Conservation (phyloP, 352 stramenopile species). For the Albugo laibachii region DNA sequence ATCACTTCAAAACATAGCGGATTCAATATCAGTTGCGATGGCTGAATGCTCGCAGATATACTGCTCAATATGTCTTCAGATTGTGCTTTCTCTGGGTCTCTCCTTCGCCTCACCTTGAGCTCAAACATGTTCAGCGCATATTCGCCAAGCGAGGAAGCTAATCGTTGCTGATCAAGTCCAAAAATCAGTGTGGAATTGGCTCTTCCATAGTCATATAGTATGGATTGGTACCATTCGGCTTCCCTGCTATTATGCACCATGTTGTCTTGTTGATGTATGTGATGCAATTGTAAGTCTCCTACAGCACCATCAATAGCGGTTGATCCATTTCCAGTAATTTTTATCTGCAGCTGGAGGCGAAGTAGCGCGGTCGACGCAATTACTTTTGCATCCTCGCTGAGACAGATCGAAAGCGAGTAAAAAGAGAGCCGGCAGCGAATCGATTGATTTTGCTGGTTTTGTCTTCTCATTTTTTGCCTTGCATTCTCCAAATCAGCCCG, state of each 20-base stretch:
- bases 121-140: no score
- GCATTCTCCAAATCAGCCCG: constrained; percentile 56
- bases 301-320: not conserved
- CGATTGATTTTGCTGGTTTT: constrained; percentile 2
- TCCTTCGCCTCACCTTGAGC: no score
- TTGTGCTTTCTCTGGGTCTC: no score
- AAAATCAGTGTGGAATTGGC: no score
- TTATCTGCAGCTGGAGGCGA: constrained; percentile 19
- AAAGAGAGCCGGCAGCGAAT: constrained; percentile 29
- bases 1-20: no score
- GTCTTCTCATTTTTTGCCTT: constrained; percentile 13
- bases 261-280: not conserved
- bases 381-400: constrained; percentile 46
- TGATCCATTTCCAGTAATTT: constrained; percentile 6
- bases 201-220: constrained; percentile 1
- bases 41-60: no score
- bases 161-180: no score
- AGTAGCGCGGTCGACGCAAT: constrained; percentile 49
- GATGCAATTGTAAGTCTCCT: not conserved
- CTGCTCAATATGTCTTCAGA: no score
- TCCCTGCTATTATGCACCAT: constrained; percentile 7
- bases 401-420: constrained; percentile 59
- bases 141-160: no score
- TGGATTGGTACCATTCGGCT: constrained; percentile 1
- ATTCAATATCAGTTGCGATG: no score